A percentile compares a stretch with the other conserved stretches of the same genome.
phyloP scores from a whole-genome alignment of 495 filamentous ascomycete species.

The Ascodesmis nigricans region DNA sequence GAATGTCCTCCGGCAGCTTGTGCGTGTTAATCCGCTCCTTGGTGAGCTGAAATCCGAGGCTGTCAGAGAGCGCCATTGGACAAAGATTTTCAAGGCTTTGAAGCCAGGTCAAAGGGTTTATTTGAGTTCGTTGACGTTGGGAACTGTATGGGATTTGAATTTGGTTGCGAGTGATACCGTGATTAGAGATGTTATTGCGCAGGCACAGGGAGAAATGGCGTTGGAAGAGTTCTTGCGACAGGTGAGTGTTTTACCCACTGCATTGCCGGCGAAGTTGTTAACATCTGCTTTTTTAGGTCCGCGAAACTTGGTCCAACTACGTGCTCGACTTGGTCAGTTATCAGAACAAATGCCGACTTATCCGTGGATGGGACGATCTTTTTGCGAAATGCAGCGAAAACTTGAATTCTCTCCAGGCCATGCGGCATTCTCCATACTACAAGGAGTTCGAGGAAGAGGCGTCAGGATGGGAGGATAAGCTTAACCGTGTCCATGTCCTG shows the following conservation, averaged over 20 bases:
- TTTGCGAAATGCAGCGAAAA: slow-evolving; percentile 98
- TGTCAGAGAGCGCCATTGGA: slow-evolving; percentile 88
- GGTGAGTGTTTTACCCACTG: slow-evolving; percentile 19
- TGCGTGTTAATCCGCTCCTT: slow-evolving; percentile 75
- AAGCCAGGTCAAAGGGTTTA: slow-evolving; percentile 82
- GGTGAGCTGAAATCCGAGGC: slow-evolving; percentile 91
- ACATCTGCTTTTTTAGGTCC: slow-evolving; percentile 26
- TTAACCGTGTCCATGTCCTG: slow-evolving; percentile 88
- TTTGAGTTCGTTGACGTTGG: slow-evolving; percentile 75
- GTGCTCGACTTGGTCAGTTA: slow-evolving; percentile 86
- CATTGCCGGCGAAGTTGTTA: background rate
- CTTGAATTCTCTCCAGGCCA: slow-evolving; percentile 87
- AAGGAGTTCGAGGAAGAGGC: slow-evolving; percentile 98
- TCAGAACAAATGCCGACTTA: slow-evolving; percentile 90
- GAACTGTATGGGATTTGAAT: slow-evolving; percentile 94
- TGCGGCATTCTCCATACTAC: slow-evolving; percentile 97
- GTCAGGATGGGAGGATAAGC: slow-evolving; percentile 86
- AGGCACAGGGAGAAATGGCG: slow-evolving; percentile 96
- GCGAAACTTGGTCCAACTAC: slow-evolving; percentile 90
- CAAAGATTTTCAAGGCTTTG: slow-evolving; percentile 84
- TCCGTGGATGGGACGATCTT: slow-evolving; percentile 93
- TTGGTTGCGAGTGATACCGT: slow-evolving; percentile 63
- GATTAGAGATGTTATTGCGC: slow-evolving; percentile 75
- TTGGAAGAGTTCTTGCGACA: slow-evolving; percentile 94
- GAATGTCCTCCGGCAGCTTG: slow-evolving; percentile 58